phyloP scores from a whole-genome alignment of 805 yeast species.

The Yarrowia phangngaensis region DNA sequence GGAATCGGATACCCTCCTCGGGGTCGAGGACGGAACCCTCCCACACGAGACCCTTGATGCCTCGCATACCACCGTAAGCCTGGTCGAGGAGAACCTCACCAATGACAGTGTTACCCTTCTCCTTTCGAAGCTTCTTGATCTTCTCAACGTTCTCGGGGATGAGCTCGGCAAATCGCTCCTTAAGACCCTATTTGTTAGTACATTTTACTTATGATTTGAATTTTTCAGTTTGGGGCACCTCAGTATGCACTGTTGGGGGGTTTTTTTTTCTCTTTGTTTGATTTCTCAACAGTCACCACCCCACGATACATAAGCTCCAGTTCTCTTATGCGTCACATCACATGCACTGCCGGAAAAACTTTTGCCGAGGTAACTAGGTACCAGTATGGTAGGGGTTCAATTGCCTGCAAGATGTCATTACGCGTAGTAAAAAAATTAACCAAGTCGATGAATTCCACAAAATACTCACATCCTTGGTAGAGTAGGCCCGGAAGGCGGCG shows the following conservation, averaged over 20 bases:
- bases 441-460: background rate
- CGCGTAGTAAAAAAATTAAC: too few relatives aligned
- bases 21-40: conserved; percentile 85
- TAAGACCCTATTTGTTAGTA: conserved; percentile 50
- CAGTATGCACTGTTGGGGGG: background rate
- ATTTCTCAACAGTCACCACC: too few relatives aligned
- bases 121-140: conserved; percentile 82
- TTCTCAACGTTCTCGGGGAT: conserved; percentile 90
- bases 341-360: conserved; percentile 26
- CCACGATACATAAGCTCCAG: too few relatives aligned
- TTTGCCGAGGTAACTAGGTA: conserved; percentile 19
- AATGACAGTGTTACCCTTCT: conserved; percentile 73
- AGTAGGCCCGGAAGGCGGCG: conserved; percentile 27
- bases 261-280: too few relatives aligned
- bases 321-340: too few relatives aligned
- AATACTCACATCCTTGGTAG: conserved; percentile 26
- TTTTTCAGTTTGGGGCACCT: too few relatives aligned
- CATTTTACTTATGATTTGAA: too few relatives aligned
- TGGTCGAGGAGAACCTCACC: conserved; percentile 74
- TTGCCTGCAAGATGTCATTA: too few relatives aligned
- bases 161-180: conserved; percentile 89
- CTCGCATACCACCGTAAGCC: conserved; percentile 91
- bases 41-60: conserved; percentile 81
- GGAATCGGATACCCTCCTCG: conserved; percentile 79
- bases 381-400: too few relatives aligned